Evolutionary conservation across 192 early-diverging fungal species (phyloP).

Genomic region (Backusella westeae): DNA sequence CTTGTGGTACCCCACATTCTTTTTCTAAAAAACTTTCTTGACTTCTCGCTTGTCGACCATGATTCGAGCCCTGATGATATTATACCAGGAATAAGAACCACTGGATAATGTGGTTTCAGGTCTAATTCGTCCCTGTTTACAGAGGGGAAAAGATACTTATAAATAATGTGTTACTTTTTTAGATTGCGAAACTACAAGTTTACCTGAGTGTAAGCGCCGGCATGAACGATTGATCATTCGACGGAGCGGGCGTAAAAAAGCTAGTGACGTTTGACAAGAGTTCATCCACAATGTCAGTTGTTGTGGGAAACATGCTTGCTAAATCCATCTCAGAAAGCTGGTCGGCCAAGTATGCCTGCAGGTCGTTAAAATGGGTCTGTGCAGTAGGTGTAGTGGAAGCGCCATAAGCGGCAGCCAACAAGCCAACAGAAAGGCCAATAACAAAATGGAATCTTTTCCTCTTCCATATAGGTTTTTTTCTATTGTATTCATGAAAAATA

Average conservation of each 20-base stretch:
- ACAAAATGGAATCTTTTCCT: slow-evolving; percentile 25
- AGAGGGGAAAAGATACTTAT: background rate
- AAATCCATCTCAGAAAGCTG: slow-evolving; percentile 63
- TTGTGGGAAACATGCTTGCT: slow-evolving; percentile 58
- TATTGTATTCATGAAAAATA: background rate
- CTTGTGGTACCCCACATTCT: slow-evolving; percentile 80
- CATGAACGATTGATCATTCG: slow-evolving; percentile 46
- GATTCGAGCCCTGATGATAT: slow-evolving; percentile 85
- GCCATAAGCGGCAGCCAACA: slow-evolving; percentile 21
- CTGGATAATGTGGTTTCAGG: slow-evolving; percentile 46
- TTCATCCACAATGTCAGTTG: slow-evolving; percentile 64
- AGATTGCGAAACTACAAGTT: background rate
- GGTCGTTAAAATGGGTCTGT: slow-evolving; percentile 32
- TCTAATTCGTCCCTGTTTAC: slow-evolving; percentile 35
- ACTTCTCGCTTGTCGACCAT: slow-evolving; percentile 78
- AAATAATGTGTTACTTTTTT: background rate
- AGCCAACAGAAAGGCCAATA: slow-evolving; percentile 18
- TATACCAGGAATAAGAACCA: slow-evolving; percentile 87
- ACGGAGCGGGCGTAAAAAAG: slow-evolving; percentile 43
- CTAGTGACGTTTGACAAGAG: slow-evolving; percentile 62
- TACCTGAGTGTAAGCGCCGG: slow-evolving; percentile 35
- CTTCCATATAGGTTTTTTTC: slow-evolving; percentile 21
- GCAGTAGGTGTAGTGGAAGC: slow-evolving; percentile 39
- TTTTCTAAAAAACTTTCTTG: slow-evolving; percentile 80
- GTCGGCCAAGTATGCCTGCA: slow-evolving; percentile 39